Evolutionary conservation across 2,329 filamentous ascomycete genomes (phyloP).

Genomic region (Fusarium sp.): DNA sequence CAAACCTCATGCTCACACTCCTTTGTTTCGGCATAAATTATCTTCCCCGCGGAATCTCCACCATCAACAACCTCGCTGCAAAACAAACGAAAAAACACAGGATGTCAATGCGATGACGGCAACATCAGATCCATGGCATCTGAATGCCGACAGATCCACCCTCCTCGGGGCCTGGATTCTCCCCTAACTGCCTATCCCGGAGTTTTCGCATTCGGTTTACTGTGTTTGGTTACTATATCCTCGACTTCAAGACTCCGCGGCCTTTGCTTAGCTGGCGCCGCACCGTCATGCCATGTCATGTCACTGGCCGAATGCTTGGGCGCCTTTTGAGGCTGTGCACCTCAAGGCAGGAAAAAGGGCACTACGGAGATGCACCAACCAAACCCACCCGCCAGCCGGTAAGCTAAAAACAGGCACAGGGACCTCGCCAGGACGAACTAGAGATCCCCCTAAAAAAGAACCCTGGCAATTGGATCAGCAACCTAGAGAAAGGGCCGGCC

Average conservation of each 20-base stretch:
- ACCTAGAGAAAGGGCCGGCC: not conserved
- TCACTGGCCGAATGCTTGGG: constrained; percentile 16
- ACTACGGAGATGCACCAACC: not conserved
- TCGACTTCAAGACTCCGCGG: not conserved
- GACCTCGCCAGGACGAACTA: constrained; percentile 25
- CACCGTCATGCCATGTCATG: constrained; percentile 11
- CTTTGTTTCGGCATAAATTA: constrained; percentile 22
- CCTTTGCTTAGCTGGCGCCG: constrained; percentile 7
- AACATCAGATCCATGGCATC: constrained; percentile 23
- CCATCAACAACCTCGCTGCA: not conserved
- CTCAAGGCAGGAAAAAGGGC: not conserved
- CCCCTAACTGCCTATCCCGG: not conserved
- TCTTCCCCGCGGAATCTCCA: not conserved
- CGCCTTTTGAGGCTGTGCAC: constrained; percentile 38
- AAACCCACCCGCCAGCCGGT: constrained; percentile 30
- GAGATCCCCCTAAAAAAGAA: constrained; percentile 5
- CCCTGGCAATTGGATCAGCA: not conserved
- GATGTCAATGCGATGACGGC: constrained; percentile 2
- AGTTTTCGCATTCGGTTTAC: not conserved
- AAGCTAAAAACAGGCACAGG: constrained; percentile 39
- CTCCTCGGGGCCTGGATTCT: not conserved
- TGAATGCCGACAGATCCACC: constrained; percentile 20
- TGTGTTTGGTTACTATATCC: not conserved
- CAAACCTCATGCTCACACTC: not conserved
- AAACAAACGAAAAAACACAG: constrained; percentile 3